Conservation (phyloP, 768 basidiomycete species). For the Mycena rebaudengoi region DNA sequence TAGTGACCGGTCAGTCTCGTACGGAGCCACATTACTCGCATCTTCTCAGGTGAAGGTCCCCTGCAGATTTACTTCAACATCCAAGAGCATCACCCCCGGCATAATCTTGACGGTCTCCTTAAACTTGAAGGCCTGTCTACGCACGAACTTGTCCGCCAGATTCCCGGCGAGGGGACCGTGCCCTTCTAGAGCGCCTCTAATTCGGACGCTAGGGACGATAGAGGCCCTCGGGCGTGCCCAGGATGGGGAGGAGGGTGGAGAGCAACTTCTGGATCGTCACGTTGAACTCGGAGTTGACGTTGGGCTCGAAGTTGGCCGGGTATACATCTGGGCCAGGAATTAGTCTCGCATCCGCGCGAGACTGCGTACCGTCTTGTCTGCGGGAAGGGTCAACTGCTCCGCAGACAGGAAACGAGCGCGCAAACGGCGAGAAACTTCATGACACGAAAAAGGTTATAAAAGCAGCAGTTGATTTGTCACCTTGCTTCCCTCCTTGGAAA, state of each 20-base stretch:
- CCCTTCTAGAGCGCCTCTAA: neutral
- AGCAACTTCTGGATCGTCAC: conserved; percentile 19
- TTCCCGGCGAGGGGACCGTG: conserved; percentile 13
- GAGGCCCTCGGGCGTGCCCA: conserved; percentile 22
- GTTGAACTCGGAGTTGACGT: conserved; percentile 16
- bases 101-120: conserved; percentile 25
- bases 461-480: too few relatives aligned
- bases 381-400: too few relatives aligned
- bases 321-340: neutral
- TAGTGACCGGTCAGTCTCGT: conserved; percentile 22
- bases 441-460: too few relatives aligned
- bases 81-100: conserved; percentile 17
- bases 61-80: conserved; percentile 12
- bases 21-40: conserved; percentile 2
- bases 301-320: conserved; percentile 26
- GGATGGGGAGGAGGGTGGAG: conserved; percentile 22
- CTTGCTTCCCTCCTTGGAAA: too few relatives aligned
- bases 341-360: neutral
- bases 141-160: conserved; percentile 23
- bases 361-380: too few relatives aligned
- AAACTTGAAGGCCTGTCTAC: conserved; percentile 19
- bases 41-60: conserved; percentile 24
- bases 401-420: too few relatives aligned
- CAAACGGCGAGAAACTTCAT: too few relatives aligned
- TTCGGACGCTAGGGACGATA: conserved; percentile 17